phyloP scores from a whole-genome alignment of 495 filamentous ascomycete genomes.

The Cercophora scortea region DNA sequence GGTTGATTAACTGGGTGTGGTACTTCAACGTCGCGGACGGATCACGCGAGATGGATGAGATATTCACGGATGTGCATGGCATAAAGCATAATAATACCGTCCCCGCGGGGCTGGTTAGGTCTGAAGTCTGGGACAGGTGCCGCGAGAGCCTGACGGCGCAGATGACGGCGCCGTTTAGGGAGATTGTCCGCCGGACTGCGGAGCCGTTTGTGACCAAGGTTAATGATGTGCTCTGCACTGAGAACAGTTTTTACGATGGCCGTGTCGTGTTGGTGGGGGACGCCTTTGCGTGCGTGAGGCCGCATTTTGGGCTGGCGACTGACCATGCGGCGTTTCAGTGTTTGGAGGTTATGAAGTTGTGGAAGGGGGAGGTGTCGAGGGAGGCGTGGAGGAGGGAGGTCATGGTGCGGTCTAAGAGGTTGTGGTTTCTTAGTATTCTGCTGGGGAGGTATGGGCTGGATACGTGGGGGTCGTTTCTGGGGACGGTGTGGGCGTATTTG shows the following conservation, averaged over 20 bases:
- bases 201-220: constrained; percentile 43
- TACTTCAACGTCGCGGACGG: constrained; percentile 34
- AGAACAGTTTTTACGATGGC: constrained; percentile 28
- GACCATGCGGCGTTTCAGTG: constrained; percentile 38
- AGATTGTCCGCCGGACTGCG: constrained; percentile 30
- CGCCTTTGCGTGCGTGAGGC: constrained; percentile 40
- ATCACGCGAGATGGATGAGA: constrained; percentile 27
- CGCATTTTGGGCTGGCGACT: constrained; percentile 37
- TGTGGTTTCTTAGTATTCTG: constrained; percentile 4
- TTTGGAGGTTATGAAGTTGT: constrained; percentile 24
- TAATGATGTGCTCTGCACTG: constrained; percentile 32
- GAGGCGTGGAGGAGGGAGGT: constrained; percentile 5
- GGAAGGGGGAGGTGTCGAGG: constrained; percentile 4
- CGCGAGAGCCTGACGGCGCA: constrained; percentile 13
- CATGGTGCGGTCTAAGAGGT: background rate
- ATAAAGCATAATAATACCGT: constrained; percentile 33
- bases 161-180: constrained; percentile 36
- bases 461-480: constrained; percentile 6
- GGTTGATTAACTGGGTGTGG: constrained; percentile 45
- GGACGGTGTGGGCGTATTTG: background rate
- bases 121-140: constrained; percentile 27
- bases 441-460: constrained; percentile 2
- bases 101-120: constrained; percentile 31
- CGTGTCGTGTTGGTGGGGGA: constrained; percentile 44
- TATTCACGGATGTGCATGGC: constrained; percentile 40